Evolutionary conservation across 164 flowering plant species (phyloP).

Genomic region (Magnolia changhungtana): DNA sequence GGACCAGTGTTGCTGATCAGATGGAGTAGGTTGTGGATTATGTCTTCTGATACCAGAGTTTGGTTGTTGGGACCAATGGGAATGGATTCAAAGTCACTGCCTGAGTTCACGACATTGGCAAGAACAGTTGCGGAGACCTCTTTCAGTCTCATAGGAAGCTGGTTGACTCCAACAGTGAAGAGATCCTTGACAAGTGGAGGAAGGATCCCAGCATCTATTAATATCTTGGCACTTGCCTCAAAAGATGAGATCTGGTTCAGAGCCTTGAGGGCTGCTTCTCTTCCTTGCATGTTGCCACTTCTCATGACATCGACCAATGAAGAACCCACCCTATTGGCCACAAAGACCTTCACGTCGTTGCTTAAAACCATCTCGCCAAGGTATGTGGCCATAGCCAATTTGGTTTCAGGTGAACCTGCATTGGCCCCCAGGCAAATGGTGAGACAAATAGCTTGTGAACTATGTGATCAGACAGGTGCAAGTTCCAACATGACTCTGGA

Average conservation of each 20-base stretch:
- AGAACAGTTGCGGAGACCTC: slow-evolving; percentile 93
- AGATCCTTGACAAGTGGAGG: slow-evolving; percentile 89
- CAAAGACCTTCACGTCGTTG: slow-evolving; percentile 77
- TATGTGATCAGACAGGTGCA: neutral
- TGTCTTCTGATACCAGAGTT: slow-evolving; percentile 85
- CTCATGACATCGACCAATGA: slow-evolving; percentile 69
- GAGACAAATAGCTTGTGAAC: neutral
- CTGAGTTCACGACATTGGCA: slow-evolving; percentile 75
- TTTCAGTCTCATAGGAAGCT: slow-evolving; percentile 81
- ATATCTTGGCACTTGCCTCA: slow-evolving; percentile 70
- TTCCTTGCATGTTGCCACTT: slow-evolving; percentile 53
- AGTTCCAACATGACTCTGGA: too few species aligned
- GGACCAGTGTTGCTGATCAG: slow-evolving; percentile 99
- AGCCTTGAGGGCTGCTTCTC: slow-evolving; percentile 90
- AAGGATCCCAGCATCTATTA: slow-evolving; percentile 82
- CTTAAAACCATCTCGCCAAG: slow-evolving; percentile 81
- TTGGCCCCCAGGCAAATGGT: slow-evolving; percentile 1
- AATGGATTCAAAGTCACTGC: slow-evolving; percentile 58
- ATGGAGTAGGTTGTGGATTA: slow-evolving; percentile 74
- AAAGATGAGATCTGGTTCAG: slow-evolving; percentile 81
- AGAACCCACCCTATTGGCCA: slow-evolving; percentile 71
- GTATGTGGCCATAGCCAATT: slow-evolving; percentile 75
- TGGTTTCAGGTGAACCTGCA: slow-evolving; percentile 82
- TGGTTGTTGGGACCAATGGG: slow-evolving; percentile 67
- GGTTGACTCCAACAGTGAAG: slow-evolving; percentile 66